phyloP scores from a whole-genome alignment of 2,329 filamentous ascomycete genomes.

The Trichoderma sp. region DNA sequence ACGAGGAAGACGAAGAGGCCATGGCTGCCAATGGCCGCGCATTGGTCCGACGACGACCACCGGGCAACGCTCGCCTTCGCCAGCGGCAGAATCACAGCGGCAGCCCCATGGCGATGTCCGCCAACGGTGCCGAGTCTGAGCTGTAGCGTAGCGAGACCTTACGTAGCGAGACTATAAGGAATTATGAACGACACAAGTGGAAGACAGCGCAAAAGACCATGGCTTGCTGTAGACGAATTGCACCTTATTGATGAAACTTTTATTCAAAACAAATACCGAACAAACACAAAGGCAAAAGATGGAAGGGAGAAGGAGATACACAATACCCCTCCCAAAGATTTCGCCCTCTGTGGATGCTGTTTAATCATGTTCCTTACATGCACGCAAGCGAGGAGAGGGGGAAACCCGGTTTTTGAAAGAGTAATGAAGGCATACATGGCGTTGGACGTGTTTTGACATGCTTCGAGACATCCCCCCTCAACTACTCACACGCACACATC shows the following conservation, averaged over 20 bases:
- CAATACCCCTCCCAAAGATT: not conserved
- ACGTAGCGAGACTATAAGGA: slow-evolving; percentile 16
- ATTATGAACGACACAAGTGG: not conserved
- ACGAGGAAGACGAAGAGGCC: slow-evolving; percentile 57
- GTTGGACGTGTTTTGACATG: slow-evolving; percentile 26
- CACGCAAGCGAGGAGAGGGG: not conserved
- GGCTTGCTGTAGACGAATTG: not conserved
- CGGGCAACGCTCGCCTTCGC: slow-evolving; percentile 41
- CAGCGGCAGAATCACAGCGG: slow-evolving; percentile 49
- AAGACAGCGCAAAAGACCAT: not conserved
- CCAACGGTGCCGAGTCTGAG: slow-evolving; percentile 57
- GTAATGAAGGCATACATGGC: slow-evolving; percentile 36
- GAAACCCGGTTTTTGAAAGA: not conserved
- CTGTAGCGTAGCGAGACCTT: slow-evolving; percentile 36
- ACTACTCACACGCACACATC: slow-evolving; percentile 2
- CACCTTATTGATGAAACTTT: slow-evolving; percentile 7
- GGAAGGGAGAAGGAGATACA: not conserved
- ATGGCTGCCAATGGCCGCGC: slow-evolving; percentile 44
- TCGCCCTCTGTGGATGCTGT: not conserved
- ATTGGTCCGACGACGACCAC: slow-evolving; percentile 42
- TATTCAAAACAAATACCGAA: not conserved
- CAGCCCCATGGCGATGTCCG: slow-evolving; percentile 55
- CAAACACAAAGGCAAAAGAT: not conserved
- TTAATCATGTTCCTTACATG: not conserved
- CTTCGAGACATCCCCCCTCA: not conserved